Conservation (phyloP, 148 eudicot species). For the Tetragonia tetragonoides region DNA sequence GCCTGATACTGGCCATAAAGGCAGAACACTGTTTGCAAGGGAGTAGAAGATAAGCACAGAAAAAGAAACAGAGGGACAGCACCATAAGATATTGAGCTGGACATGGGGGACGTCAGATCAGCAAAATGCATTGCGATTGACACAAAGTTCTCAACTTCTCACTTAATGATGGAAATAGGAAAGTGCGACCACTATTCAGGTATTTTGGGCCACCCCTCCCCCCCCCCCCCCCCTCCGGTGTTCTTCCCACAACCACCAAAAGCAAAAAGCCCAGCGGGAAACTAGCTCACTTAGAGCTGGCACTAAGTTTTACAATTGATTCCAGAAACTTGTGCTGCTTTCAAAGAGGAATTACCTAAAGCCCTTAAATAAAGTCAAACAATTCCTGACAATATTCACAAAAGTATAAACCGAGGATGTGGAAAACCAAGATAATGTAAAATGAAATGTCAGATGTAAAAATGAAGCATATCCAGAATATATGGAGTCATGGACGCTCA, state of each 20-base stretch:
- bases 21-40: neutral
- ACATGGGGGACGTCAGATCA: neutral
- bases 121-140: neutral
- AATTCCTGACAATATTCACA: neutral
- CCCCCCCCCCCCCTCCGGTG: too few relatives aligned
- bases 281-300: neutral
- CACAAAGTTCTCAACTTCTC: neutral
- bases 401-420: neutral
- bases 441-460: neutral
- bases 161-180: neutral
- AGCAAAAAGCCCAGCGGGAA: neutral
- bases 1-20: neutral
- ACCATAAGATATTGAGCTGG: neutral
- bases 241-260: too few relatives aligned
- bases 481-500: neutral
- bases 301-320: neutral
- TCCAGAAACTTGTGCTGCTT: neutral
- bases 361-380: neutral
- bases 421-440: neutral
- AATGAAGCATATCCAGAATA: slow-evolving; percentile 6
- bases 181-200: neutral
- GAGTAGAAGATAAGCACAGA: neutral
- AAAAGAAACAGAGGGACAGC: neutral
- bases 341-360: slow-evolving; percentile 4
- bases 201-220: too few relatives aligned